Evolutionary conservation across 495 filamentous ascomycete species (phyloP).

Genomic region (Eremomyces bilateralis): DNA sequence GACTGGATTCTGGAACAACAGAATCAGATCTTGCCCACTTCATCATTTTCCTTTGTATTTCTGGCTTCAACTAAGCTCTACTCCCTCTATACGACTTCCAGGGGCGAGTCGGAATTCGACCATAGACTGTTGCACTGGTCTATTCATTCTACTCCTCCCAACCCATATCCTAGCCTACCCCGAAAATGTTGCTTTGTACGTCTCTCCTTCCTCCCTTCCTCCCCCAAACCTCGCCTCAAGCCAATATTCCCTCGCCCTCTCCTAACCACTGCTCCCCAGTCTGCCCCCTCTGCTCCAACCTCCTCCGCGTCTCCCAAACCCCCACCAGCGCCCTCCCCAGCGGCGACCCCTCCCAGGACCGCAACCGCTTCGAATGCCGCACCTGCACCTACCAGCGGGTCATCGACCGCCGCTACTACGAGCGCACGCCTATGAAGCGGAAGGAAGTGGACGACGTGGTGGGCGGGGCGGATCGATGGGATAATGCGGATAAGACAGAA

Average conservation of each 20-base stretch:
- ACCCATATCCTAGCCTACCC: neutral
- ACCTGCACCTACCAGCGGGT: constrained; percentile 79
- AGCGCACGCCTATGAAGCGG: constrained; percentile 46
- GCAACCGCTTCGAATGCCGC: constrained; percentile 73
- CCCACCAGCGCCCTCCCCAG: constrained; percentile 23
- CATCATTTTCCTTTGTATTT: too few species aligned
- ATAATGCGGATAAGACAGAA: constrained; percentile 62
- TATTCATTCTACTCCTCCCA: neutral
- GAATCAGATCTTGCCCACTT: too few species aligned
- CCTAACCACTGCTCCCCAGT: constrained; percentile 27
- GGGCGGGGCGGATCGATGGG: constrained; percentile 69
- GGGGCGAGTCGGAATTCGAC: too few species aligned
- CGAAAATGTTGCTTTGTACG: constrained; percentile 48
- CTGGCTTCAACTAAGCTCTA: too few species aligned
- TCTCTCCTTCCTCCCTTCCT: constrained; percentile 1
- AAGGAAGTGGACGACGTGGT: constrained; percentile 84
- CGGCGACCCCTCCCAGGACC: constrained; percentile 14
- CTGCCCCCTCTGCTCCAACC: constrained; percentile 83
- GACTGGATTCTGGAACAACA: too few species aligned
- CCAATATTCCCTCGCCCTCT: neutral
- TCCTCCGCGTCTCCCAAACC: constrained; percentile 48
- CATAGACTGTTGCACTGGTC: too few species aligned
- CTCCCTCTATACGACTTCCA: too few species aligned
- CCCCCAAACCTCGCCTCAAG: neutral
- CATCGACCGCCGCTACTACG: constrained; percentile 49